Base-by-base conservation (phyloP, 306 rosid genomes). In the Prunus dulcis region DNA sequence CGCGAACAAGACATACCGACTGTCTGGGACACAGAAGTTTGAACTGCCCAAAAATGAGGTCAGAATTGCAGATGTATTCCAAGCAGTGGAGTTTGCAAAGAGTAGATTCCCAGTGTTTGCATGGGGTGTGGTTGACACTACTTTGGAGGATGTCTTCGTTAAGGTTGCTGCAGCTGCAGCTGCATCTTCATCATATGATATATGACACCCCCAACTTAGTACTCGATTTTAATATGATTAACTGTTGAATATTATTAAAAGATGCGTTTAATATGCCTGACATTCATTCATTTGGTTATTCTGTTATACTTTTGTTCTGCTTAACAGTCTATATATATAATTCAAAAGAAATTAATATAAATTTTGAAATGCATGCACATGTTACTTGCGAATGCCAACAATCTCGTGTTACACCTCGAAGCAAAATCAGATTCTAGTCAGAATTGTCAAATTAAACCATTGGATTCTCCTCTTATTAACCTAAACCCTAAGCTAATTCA, bases 51-150 rank as follows among this genome's bases (percentile, higher is more conserved):
- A 41, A 15, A 56, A 57, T 41, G 41, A 72, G 38, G 76, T 72
- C 38, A 22, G 53, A 22, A 72, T 72, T 11, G 55, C 41, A 6
- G 9, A 11, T 72, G 76, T 72, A 9, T 72, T 72, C 67, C 66
- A 17, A 43, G 14, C 30, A 0, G 94, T 93, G 55, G 93, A 85
- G 74, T 68, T 56, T 56, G 96, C 97, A 23, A 91, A 91, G 84
- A 82, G 86, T 78, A 82, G 80, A 83, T 89, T 93, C 86, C 70
- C 89, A 0, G 95, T 93, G 19, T 88, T 86, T 78, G 98, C 98
- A 2, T 88, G 98, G 97, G 98, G 95, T 58, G 69, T 93, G 69
- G 94, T 95, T 49, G 93, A 93, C 67, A 93, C 95, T 20, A 93
- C 98, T 38, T 17, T 88, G 80, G 97, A 91, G 75, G 98, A 93